phyloP scores from a whole-genome alignment of 305 asterid species.

The Solanum hybrid region DNA sequence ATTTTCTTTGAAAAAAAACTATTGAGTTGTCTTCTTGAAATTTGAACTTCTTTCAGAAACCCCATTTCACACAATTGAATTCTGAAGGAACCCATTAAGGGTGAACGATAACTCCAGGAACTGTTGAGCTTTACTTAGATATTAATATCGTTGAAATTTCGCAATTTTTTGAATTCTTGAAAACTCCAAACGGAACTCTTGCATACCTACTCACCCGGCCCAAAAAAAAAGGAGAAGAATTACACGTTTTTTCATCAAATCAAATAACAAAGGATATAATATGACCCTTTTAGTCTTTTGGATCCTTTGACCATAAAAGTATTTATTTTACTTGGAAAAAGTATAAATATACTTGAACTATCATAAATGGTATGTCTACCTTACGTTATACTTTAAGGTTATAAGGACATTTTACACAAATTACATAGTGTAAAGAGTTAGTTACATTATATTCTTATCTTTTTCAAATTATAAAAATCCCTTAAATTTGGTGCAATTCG shows the following conservation, averaged over 20 bases:
- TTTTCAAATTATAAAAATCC: background rate
- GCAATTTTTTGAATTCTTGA: background rate
- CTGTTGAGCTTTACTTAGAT: background rate
- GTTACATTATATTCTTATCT: background rate
- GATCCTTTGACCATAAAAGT: no score
- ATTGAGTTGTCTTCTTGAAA: constrained; percentile 1
- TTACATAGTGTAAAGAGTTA: background rate
- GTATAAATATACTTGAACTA: background rate
- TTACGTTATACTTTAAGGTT: background rate
- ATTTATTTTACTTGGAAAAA: no score
- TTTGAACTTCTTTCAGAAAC: constrained; percentile 11
- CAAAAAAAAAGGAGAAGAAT: no score
- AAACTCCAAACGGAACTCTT: background rate
- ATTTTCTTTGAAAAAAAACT: background rate
- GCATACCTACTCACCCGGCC: background rate
- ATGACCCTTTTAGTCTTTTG: no score
- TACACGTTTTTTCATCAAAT: background rate
- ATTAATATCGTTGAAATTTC: background rate
- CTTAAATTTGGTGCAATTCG: background rate
- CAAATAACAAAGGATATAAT: no score
- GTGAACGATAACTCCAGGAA: background rate
- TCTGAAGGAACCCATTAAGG: constrained; percentile 22
- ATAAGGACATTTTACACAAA: background rate
- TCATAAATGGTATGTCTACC: background rate
- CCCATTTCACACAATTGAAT: constrained; percentile 15